Evolutionary conservation across 805 yeast species (phyloP).

Genomic region (Candida chilensis): DNA sequence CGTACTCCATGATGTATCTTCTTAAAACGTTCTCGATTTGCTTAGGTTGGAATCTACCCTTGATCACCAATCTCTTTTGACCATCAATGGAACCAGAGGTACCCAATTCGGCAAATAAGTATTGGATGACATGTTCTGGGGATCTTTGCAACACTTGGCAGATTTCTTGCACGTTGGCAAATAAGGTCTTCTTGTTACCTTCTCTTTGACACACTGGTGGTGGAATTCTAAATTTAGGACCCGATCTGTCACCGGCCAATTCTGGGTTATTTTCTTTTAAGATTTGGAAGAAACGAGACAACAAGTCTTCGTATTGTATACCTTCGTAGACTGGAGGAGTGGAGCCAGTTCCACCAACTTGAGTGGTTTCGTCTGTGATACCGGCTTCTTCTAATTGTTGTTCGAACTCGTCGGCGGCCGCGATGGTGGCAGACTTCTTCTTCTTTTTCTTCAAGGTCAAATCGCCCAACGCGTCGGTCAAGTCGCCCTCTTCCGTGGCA

Average conservation of each 20-base stretch:
- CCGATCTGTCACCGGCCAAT: slow-evolving; percentile 92
- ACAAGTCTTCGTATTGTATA: slow-evolving; percentile 65
- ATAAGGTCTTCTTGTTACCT: slow-evolving; percentile 93
- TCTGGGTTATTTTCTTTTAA: slow-evolving; percentile 94
- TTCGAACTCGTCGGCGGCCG: slow-evolving; percentile 74
- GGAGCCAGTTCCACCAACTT: slow-evolving; percentile 13
- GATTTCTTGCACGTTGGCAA: slow-evolving; percentile 93
- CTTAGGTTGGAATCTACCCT: slow-evolving; percentile 97
- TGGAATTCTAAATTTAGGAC: slow-evolving; percentile 90
- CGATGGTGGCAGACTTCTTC: slow-evolving; percentile 49
- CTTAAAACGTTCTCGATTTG: slow-evolving; percentile 95
- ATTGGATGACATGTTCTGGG: slow-evolving; percentile 95
- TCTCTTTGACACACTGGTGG: slow-evolving; percentile 97
- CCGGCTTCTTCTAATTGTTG: slow-evolving; percentile 88
- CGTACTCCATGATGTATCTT: slow-evolving; percentile 94
- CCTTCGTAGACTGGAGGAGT: slow-evolving; percentile 34
- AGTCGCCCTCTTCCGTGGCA: slow-evolving; percentile 16
- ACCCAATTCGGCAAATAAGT: slow-evolving; percentile 97
- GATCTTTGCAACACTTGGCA: slow-evolving; percentile 91
- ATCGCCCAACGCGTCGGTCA: slow-evolving; percentile 26
- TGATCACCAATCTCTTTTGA: slow-evolving; percentile 90
- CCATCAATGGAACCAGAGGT: slow-evolving; percentile 99
- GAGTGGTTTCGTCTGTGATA: slow-evolving; percentile 41
- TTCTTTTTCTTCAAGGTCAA: slow-evolving; percentile 63
- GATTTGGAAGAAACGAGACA: slow-evolving; percentile 78